Evolutionary conservation across 2,329 filamentous ascomycete species (phyloP).

Genomic region (Septoria petroselini): DNA sequence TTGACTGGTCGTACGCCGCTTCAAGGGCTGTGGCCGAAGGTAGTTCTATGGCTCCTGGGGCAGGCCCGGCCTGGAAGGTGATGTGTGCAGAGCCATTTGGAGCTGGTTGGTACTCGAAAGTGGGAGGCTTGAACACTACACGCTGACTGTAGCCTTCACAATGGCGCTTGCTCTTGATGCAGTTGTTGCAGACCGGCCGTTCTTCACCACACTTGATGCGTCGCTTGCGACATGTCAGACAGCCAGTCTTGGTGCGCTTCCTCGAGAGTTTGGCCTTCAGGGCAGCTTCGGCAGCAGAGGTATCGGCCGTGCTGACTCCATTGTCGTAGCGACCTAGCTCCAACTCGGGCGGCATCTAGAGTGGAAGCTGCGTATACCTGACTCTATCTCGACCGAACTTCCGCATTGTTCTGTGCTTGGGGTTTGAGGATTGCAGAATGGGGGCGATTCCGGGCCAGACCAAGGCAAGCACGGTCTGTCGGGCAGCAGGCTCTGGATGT

Average conservation of each 20-base stretch:
- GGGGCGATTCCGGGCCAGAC: neutral
- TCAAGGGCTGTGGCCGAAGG: conserved; percentile 1
- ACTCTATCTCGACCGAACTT: conserved; percentile 12
- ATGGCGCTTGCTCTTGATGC: conserved; percentile 77
- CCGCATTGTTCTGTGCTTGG: conserved; percentile 3
- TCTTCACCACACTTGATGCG: conserved; percentile 97
- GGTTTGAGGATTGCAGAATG: neutral
- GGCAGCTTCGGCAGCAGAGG: conserved; percentile 31
- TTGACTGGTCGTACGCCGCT: conserved; percentile 9
- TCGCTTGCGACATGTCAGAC: conserved; percentile 86
- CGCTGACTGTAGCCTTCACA: conserved; percentile 83
- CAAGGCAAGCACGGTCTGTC: neutral
- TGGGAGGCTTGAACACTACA: conserved; percentile 73
- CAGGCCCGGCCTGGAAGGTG: conserved; percentile 36
- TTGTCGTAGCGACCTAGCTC: neutral
- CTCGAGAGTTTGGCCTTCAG: conserved; percentile 35
- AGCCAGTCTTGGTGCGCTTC: conserved; percentile 87
- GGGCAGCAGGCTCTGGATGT: no score
- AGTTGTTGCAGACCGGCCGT: conserved; percentile 76
- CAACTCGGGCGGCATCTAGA: conserved; percentile 1
- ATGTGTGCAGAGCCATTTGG: conserved; percentile 43
- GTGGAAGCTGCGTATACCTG: neutral
- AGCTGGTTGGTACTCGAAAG: conserved; percentile 56
- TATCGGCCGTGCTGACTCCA: conserved; percentile 23
- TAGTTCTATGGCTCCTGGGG: neutral